Base-by-base conservation (phyloP, 1,284 basidiomycete genomes). In the Xerocomus amazonicus region DNA sequence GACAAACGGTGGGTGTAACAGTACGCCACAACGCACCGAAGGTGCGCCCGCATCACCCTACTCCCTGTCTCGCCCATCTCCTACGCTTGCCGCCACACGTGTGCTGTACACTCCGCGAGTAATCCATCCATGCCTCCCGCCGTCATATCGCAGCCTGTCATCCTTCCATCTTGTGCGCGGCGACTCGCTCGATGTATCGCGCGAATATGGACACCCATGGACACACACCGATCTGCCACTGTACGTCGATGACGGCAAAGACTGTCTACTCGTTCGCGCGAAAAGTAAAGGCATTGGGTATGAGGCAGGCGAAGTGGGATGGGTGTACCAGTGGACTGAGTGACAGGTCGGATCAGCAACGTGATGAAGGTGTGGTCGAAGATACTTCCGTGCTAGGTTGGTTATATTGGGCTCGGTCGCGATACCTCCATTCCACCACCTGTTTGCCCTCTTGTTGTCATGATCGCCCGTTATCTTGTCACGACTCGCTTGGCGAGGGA, bases 201-300 rank as follows among this genome's bases (percentile, higher is more conserved):
- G 80, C 56, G 88, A 90, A 64, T 81, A 80, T 0, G 87, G 88
- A 1, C 88, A 90, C 62, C 87, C 87, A 13, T 80, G 79, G 42
- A 73, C 76, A 27, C 85, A 87, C 58, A 73, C 75, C 3, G 79
- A 84, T 55, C 68, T 90, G 37, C 88, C 88, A 6, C 62, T 90
- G 50, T 81, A 82, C 59, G 82, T 90, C 31, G 87, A 89, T 56
- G 86, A 89, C 45, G 87, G 87, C 9, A 87, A 87, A 56, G 88
- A 90, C 57, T 89, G 86, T 67, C 68, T 91, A 55, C 69, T 90
- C 33, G 76, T 73, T 46, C 65, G 84, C 43, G 78, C 82, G 61
- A 66, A 65, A 13, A 40, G 43, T 29, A 63, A 60, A 34, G 53
- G 63, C 5, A 36, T 52, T 53, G 57, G 52, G 55, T 51, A 59